Conservation (phyloP, 2,329 filamentous ascomycete genomes). For the Aureobasidium melanogenum region DNA sequence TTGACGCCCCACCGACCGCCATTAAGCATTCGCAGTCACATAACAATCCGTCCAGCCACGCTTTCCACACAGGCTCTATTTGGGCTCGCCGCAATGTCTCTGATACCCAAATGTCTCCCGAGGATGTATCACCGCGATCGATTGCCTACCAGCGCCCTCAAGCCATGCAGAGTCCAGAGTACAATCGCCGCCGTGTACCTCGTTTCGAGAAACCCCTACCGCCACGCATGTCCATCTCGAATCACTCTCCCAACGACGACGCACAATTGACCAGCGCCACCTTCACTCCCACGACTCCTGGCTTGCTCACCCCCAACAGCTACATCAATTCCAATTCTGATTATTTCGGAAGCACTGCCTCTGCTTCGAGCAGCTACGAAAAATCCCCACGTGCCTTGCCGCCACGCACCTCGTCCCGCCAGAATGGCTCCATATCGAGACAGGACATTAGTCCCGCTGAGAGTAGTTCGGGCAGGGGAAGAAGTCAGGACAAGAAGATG, state of each 20-base stretch:
- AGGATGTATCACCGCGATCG: conserved; percentile 5
- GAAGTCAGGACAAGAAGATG: conserved; percentile 60
- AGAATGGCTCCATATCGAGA: conserved; percentile 13
- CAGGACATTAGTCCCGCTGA: conserved; percentile 10
- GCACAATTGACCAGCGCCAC: neutral
- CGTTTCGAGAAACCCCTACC: conserved; percentile 2
- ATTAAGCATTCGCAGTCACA: neutral
- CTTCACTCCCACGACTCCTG: conserved; percentile 19
- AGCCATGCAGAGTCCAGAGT: neutral
- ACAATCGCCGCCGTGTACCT: conserved; percentile 5
- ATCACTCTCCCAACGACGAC: neutral
- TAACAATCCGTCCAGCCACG: neutral
- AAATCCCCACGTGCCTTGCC: conserved; percentile 19
- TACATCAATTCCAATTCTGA: conserved; percentile 18
- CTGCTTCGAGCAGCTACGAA: conserved; percentile 16
- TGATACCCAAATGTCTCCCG: conserved; percentile 2
- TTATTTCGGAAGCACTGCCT: conserved; percentile 23
- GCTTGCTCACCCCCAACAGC: conserved; percentile 24
- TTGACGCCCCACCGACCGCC: neutral
- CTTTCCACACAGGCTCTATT: neutral
- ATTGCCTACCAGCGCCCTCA: neutral
- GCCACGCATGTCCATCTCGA: neutral
- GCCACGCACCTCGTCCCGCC: conserved; percentile 18
- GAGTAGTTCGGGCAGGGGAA: conserved; percentile 13
- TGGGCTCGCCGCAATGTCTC: conserved; percentile 8